phyloP scores from a whole-genome alignment of 2,329 filamentous ascomycete genomes.

The Penicillium sp. region DNA sequence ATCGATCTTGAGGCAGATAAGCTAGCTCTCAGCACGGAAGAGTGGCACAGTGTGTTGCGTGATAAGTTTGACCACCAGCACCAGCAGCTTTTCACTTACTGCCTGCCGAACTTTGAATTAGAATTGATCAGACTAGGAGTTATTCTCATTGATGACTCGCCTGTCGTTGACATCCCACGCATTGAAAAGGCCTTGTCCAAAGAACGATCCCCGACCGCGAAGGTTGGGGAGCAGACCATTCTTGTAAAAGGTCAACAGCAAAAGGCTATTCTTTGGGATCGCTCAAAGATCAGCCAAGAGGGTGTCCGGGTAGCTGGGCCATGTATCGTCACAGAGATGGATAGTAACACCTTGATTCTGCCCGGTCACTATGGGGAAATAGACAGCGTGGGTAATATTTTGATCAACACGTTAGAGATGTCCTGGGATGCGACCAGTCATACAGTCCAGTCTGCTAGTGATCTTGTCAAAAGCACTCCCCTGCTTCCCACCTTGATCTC shows the following conservation, averaged over 20 bases:
- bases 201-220: conserved; percentile 44
- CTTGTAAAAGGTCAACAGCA: conserved; percentile 49
- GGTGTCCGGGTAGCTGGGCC: conserved; percentile 52
- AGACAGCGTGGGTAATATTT: conserved; percentile 56
- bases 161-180: conserved; percentile 47
- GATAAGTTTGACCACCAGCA: conserved; percentile 51
- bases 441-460: conserved; percentile 45
- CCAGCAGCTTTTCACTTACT: conserved; percentile 55
- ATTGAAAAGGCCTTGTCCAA: conserved; percentile 37
- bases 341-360: conserved; percentile 58
- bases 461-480: conserved; percentile 48
- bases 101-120: conserved; percentile 52
- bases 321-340: conserved; percentile 58
- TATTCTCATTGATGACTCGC: conserved; percentile 52
- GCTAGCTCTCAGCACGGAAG: conserved; percentile 36
- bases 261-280: conserved; percentile 54
- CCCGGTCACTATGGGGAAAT: conserved; percentile 56
- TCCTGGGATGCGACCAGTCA: conserved; percentile 38
- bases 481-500: conserved; percentile 54
- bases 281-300: conserved; percentile 48
- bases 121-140: conserved; percentile 57
- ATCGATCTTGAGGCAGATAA: conserved; percentile 45
- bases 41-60: conserved; percentile 43
- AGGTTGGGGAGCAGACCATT: conserved; percentile 49
- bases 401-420: conserved; percentile 51